Percentiles rank a stretch among this genome's conserved stretches.
These are phyloP conservation scores for Dothiorella sarmentorum DNA, from an alignment of 2,329 filamentous ascomycete genomes.

Conservation along the genomic window DNA sequence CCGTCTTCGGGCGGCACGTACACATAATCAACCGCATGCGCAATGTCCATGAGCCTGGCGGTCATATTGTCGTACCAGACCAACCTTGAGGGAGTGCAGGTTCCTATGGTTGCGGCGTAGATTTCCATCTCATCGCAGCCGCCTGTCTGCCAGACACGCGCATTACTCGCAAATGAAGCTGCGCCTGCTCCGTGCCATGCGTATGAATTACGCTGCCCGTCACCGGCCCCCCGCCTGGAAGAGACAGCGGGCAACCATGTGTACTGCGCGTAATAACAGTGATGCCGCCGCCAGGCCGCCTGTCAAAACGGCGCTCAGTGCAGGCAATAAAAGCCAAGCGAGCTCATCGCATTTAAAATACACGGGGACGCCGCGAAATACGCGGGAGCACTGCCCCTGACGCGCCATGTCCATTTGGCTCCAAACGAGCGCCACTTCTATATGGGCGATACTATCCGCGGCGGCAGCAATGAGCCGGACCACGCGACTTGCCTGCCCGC, in stretches of 20 bases:
- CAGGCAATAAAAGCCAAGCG: background rate
- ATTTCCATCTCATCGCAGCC: slow-evolving; percentile 25
- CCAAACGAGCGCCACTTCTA: slow-evolving; percentile 13
- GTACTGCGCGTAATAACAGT: no score
- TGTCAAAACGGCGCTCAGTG: background rate
- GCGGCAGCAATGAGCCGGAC: slow-evolving; percentile 11
- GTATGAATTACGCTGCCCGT: no score
- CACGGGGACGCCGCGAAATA: slow-evolving; percentile 10
- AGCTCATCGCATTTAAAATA: slow-evolving; percentile 13
- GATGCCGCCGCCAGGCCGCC: background rate
- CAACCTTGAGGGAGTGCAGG: slow-evolving; percentile 22
- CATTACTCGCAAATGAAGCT: slow-evolving; percentile 15
- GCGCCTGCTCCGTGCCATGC: background rate
- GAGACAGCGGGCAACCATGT: no score
- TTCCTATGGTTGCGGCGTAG: slow-evolving; percentile 2
- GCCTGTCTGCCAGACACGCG: slow-evolving; percentile 37
- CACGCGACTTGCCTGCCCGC: slow-evolving; percentile 10
- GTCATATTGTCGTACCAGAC: slow-evolving; percentile 48
- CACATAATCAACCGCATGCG: slow-evolving; percentile 46
- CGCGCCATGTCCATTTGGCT: slow-evolving; percentile 17
- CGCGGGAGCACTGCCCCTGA: slow-evolving; percentile 17
- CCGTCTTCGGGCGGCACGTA: slow-evolving; percentile 26
- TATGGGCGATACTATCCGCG: slow-evolving; percentile 7
- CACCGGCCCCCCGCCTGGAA: no score
- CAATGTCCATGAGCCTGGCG: slow-evolving; percentile 36